phyloP scores from a whole-genome alignment of 2,329 filamentous ascomycete genomes.

The Pestalotiopsis fici region DNA sequence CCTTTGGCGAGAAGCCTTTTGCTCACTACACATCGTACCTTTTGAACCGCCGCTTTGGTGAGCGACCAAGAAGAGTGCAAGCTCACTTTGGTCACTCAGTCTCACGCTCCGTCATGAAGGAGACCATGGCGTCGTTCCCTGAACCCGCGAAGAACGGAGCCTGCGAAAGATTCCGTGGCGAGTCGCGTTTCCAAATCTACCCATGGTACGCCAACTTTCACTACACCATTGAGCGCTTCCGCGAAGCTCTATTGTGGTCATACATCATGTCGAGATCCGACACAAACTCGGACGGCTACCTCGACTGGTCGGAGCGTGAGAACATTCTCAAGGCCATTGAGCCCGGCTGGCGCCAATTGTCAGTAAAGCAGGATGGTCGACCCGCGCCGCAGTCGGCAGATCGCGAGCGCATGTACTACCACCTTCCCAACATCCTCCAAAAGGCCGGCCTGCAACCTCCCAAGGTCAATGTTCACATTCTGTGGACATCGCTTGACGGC shows the following conservation, averaged over 20 bases:
- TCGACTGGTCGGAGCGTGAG: slow-evolving; percentile 39
- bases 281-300: slow-evolving; percentile 36
- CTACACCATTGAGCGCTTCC: slow-evolving; percentile 43
- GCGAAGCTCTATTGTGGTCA: slow-evolving; percentile 43
- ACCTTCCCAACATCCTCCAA: slow-evolving; percentile 32
- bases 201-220: slow-evolving; percentile 43
- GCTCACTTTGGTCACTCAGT: slow-evolving; percentile 43
- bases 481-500: slow-evolving; percentile 43
- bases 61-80: slow-evolving; percentile 42
- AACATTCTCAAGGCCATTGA: slow-evolving; percentile 34
- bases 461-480: slow-evolving; percentile 38
- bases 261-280: slow-evolving; percentile 41
- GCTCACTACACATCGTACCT: slow-evolving; percentile 45
- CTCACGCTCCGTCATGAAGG: slow-evolving; percentile 36
- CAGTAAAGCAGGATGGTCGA: slow-evolving; percentile 24
- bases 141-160: slow-evolving; percentile 37
- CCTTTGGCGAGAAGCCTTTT: slow-evolving; percentile 45
- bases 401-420: slow-evolving; percentile 39
- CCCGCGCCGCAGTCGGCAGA: slow-evolving; percentile 28
- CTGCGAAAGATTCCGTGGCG: slow-evolving; percentile 41
- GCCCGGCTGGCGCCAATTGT: slow-evolving; percentile 29
- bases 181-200: slow-evolving; percentile 42
- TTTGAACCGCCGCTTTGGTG: slow-evolving; percentile 43
- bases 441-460: slow-evolving; percentile 39
- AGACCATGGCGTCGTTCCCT: slow-evolving; percentile 42